These are phyloP conservation scores for Candida nanaspora DNA, from an alignment of 805 yeast genomes.

Conservation along the genomic window DNA sequence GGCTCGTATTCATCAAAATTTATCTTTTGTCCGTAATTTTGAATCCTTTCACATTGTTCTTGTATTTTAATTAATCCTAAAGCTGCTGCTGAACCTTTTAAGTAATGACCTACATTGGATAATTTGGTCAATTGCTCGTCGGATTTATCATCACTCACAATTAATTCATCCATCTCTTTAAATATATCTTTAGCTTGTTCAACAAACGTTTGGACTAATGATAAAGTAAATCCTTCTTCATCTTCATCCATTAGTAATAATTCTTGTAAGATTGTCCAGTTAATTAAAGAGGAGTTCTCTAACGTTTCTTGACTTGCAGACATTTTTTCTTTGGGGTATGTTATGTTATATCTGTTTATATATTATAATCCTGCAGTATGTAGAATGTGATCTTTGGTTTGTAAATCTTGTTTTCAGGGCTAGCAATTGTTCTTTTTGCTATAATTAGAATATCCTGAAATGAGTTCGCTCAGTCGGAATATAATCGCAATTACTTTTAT, in stretches of 20 bases:
- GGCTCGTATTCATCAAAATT: conserved; percentile 17
- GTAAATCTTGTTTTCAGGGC: not conserved
- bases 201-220: conserved; percentile 74
- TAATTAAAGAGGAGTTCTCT: conserved; percentile 58
- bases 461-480: no score
- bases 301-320: conserved; percentile 12
- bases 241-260: conserved; percentile 94
- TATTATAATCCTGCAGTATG: not conserved
- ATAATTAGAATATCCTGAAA: no score
- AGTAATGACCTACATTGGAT: conserved; percentile 79
- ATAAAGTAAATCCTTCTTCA: conserved; percentile 80
- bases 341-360: not conserved
- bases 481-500: no score
- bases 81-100: conserved; percentile 94
- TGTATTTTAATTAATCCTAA: conserved; percentile 79
- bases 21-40: conserved; percentile 67
- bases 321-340: not conserved
- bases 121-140: conserved; percentile 47
- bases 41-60: conserved; percentile 86
- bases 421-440: no score
- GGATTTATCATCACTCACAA: conserved; percentile 26
- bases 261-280: conserved; percentile 86
- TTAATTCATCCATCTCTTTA: conserved; percentile 54
- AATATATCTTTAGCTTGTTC: conserved; percentile 86
- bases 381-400: not conserved